A percentile compares a stretch with the other conserved stretches of the same genome.
Evolutionary conservation across 306 rosid genomes (phyloP).

Genomic region (Vigna hirtella): DNA sequence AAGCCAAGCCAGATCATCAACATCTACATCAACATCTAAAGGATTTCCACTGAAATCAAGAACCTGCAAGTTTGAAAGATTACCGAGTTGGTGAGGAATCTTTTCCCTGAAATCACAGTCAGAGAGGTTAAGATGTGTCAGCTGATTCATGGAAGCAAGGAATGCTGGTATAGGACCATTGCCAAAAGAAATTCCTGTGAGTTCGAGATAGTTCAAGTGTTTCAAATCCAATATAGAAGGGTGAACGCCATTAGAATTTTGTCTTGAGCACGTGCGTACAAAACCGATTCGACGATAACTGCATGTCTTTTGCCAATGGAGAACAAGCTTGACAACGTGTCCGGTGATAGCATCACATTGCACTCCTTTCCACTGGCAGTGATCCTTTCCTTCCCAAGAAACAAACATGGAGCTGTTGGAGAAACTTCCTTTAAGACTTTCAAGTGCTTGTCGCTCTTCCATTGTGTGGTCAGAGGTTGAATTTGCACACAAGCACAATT

Average conservation of each 20-base stretch:
- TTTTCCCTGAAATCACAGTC: neutral
- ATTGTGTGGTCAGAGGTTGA: neutral
- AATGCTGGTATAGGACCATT: neutral
- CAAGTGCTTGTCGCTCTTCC: neutral
- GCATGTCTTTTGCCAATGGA: neutral
- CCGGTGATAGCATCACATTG: conserved; percentile 1
- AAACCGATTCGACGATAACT: neutral
- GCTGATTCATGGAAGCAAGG: conserved; percentile 1
- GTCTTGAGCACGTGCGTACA: neutral
- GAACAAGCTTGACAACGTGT: conserved; percentile 6
- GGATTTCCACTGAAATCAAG: conserved; percentile 20
- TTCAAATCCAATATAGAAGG: conserved; percentile 8
- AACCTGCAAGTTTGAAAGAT: conserved; percentile 10
- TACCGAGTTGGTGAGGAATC: neutral
- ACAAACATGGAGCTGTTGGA: neutral
- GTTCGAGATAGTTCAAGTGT: neutral
- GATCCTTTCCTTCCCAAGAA: conserved; percentile 23
- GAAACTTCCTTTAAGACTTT: neutral
- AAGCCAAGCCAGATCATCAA: neutral
- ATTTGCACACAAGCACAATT: neutral
- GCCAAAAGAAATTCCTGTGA: neutral
- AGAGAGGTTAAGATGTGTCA: conserved; percentile 10
- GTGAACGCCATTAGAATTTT: neutral
- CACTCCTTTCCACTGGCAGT: conserved; percentile 22
- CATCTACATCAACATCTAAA: neutral